Conservation (phyloP, 805 yeast genomes). For the Wickerhamomyces kurtzmanii region DNA sequence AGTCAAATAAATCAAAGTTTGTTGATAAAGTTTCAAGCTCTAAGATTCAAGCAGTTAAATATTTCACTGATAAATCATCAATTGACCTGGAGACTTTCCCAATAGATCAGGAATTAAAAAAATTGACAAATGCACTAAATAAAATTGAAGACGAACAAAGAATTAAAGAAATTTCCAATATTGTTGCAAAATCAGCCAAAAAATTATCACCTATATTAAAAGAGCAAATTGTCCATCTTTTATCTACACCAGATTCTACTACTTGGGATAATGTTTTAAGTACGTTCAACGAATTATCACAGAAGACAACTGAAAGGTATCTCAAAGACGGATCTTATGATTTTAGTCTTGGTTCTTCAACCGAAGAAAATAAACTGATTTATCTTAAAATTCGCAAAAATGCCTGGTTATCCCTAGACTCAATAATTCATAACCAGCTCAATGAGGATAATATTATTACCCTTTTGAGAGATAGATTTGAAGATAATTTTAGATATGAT, state of each 20-base stretch:
- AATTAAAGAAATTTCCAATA: constrained; percentile 27
- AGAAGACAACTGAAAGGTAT: constrained; percentile 14
- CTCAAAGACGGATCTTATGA: constrained; percentile 32
- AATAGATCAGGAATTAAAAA: constrained; percentile 22
- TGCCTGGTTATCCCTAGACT: constrained; percentile 60
- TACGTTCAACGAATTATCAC: constrained; percentile 29
- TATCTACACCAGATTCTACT: constrained; percentile 37
- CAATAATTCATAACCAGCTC: constrained; percentile 48
- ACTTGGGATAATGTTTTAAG: constrained; percentile 54
- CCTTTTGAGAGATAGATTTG: constrained; percentile 72
- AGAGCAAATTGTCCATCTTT: constrained; percentile 36
- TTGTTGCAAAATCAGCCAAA: constrained; percentile 35
- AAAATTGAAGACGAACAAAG: constrained; percentile 22
- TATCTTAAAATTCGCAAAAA: constrained; percentile 33
- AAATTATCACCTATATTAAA: constrained; percentile 35
- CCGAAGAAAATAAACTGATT: constrained; percentile 30
- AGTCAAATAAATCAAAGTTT: constrained; percentile 21
- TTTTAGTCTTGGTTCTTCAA: constrained; percentile 54
- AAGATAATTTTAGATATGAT: constrained; percentile 76
- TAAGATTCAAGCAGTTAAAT: constrained; percentile 14
- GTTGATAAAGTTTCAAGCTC: constrained; percentile 21
- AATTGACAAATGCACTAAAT: constrained; percentile 19
- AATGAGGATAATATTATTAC: constrained; percentile 56
- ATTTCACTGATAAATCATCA: constrained; percentile 7
- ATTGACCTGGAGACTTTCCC: constrained; percentile 14